Evolutionary conservation across 2,329 filamentous ascomycete species (phyloP).

Genomic region (Apiospora sp.): DNA sequence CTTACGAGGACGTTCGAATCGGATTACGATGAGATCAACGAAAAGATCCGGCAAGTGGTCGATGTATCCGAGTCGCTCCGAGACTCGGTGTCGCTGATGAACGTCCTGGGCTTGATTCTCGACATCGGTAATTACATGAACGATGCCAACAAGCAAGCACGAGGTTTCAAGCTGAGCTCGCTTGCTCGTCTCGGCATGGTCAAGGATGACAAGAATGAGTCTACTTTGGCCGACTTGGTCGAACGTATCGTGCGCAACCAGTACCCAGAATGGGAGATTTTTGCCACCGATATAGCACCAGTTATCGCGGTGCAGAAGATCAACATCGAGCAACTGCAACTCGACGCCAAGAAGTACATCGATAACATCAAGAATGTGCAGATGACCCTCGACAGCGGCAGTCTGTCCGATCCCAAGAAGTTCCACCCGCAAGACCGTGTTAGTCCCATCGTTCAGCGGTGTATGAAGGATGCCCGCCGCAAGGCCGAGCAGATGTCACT

Average conservation of each 20-base stretch:
- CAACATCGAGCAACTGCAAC: conserved; percentile 90
- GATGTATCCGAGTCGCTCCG: conserved; percentile 86
- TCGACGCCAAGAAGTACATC: conserved; percentile 91
- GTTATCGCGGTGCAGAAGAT: conserved; percentile 86
- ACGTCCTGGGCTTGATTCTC: conserved; percentile 92
- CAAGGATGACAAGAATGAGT: conserved; percentile 99
- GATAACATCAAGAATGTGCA: conserved; percentile 95
- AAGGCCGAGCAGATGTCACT: conserved; percentile 97
- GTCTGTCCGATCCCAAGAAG: conserved; percentile 93
- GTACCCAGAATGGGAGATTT: conserved; percentile 94
- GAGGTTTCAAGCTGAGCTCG: conserved; percentile 96
- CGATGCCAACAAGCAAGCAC: conserved; percentile 97
- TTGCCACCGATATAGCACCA: conserved; percentile 82
- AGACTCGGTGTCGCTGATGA: conserved; percentile 93
- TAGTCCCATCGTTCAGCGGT: conserved; percentile 86
- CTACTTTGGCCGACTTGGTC: conserved; percentile 92
- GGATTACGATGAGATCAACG: conserved; percentile 91
- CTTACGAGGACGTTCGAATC: conserved; percentile 83
- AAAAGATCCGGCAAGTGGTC: conserved; percentile 86
- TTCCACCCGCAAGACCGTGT: conserved; percentile 98
- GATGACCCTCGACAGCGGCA: conserved; percentile 88
- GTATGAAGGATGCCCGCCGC: conserved; percentile 94
- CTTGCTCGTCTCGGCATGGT: conserved; percentile 94
- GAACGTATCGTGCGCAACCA: conserved; percentile 96
- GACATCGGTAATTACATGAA: conserved; percentile 99